Evolutionary conservation across 2,329 filamentous ascomycete genomes (phyloP).

Genomic region (Fusarium coicis): DNA sequence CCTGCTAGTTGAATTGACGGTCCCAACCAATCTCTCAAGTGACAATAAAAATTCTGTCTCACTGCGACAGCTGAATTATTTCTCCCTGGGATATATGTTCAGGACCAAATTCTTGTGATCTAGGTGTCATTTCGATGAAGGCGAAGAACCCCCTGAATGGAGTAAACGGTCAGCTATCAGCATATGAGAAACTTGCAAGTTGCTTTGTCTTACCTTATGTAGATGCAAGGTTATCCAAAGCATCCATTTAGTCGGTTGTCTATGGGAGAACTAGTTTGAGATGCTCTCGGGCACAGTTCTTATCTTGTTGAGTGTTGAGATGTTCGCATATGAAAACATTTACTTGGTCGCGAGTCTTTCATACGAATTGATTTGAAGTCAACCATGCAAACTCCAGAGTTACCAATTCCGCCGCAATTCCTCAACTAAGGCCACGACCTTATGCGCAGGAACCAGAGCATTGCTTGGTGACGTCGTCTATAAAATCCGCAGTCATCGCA

Average conservation of each 20-base stretch:
- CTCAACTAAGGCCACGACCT: constrained; percentile 12
- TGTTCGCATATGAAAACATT: neutral
- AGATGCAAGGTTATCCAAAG: too few relatives aligned
- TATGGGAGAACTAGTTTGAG: neutral
- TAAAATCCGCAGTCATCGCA: constrained; percentile 19
- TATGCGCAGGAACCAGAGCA: constrained; percentile 18
- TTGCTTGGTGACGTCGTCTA: constrained; percentile 11
- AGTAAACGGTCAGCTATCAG: neutral
- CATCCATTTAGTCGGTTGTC: neutral
- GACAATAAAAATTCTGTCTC: neutral
- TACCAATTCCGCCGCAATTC: neutral
- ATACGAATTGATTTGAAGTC: neutral
- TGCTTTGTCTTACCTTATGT: neutral
- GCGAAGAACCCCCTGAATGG: neutral
- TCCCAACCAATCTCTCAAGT: neutral
- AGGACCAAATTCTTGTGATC: neutral
- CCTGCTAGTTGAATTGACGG: neutral
- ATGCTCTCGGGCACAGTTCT: neutral
- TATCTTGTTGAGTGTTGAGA: neutral
- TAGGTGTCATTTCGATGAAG: too few relatives aligned
- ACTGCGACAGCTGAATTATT: neutral
- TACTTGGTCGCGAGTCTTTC: neutral
- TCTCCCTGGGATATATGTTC: neutral
- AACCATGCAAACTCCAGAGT: neutral
- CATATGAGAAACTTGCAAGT: neutral